Percentiles rank a stretch among this genome's conserved stretches.
Evolutionary conservation across 2,329 filamentous ascomycete genomes (phyloP).

Genomic region (Arthrobotrys entomopaga): DNA sequence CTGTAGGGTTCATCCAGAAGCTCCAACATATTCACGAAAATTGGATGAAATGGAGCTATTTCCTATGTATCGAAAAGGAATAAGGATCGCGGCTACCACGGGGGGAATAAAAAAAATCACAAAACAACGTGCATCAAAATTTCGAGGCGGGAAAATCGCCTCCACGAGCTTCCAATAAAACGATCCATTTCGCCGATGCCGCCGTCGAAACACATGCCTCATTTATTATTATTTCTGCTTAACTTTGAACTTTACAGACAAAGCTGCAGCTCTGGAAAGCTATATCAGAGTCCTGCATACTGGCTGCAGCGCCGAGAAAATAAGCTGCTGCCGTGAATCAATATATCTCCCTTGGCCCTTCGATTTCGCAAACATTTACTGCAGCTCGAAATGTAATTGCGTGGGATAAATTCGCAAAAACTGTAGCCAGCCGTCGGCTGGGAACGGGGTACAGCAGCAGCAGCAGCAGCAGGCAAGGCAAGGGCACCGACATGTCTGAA

Average conservation of each 20-base stretch:
- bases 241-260: no score
- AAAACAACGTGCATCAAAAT: constrained; percentile 1
- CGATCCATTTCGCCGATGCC: constrained; percentile 25
- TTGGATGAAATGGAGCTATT: neutral
- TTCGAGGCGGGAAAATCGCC: constrained; percentile 31
- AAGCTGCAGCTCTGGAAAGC: neutral
- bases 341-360: neutral
- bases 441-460: constrained; percentile 45
- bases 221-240: constrained; percentile 22
- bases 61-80: constrained; percentile 6
- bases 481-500: neutral
- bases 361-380: neutral
- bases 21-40: constrained; percentile 1
- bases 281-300: constrained; percentile 19
- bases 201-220: constrained; percentile 41
- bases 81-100: constrained; percentile 35
- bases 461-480: no score
- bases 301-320: constrained; percentile 38
- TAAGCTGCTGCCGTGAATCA: constrained; percentile 23
- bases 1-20: constrained; percentile 29
- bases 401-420: constrained; percentile 42
- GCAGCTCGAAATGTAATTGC: constrained; percentile 15
- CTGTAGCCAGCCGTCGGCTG: constrained; percentile 55
- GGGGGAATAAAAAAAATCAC: constrained; percentile 29
- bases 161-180: constrained; percentile 23